Percentiles rank a stretch among this genome's conserved stretches.
Evolutionary conservation across 164 flowering plant species (phyloP).

Genomic region (Stephania cephalantha): DNA sequence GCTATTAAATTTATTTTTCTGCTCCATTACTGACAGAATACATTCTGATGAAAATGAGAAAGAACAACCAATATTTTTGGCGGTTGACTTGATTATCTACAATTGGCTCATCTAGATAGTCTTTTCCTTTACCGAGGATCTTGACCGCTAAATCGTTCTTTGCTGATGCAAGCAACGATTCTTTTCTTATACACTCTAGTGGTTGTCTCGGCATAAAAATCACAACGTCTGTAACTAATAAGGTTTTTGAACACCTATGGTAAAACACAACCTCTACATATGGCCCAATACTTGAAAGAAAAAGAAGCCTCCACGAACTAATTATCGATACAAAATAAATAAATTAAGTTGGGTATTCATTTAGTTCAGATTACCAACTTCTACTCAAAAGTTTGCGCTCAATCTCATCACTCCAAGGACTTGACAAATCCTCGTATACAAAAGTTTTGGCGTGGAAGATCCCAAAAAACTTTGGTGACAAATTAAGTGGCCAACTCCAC

Average conservation of each 20-base stretch:
- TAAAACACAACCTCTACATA: constrained; percentile 97
- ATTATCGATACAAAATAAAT: neutral
- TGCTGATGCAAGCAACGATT: constrained; percentile 76
- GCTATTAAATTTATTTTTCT: too few relatives aligned
- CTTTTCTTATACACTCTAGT: constrained; percentile 80
- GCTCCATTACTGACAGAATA: too few relatives aligned
- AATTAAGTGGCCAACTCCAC: constrained; percentile 98
- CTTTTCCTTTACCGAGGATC: constrained; percentile 83
- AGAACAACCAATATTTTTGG: constrained; percentile 44
- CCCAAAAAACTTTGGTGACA: constrained; percentile 92
- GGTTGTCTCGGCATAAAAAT: constrained; percentile 91
- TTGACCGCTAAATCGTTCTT: constrained; percentile 92
- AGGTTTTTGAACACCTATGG: constrained; percentile 71
- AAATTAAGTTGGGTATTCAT: neutral
- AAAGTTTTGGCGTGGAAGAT: constrained; percentile 78
- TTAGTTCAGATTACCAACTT: constrained; percentile 64
- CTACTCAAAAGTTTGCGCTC: constrained; percentile 89
- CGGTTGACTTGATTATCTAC: constrained; percentile 66
- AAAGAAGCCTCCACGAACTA: neutral
- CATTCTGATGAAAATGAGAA: neutral
- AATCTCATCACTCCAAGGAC: constrained; percentile 88
- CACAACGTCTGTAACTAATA: constrained; percentile 88
- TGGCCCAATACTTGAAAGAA: constrained; percentile 79
- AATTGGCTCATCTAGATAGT: constrained; percentile 75
- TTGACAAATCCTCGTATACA: constrained; percentile 58